Evolutionary conservation across 1,284 basidiomycete species (phyloP).

Genomic region (Fomitopsis schrenkii): DNA sequence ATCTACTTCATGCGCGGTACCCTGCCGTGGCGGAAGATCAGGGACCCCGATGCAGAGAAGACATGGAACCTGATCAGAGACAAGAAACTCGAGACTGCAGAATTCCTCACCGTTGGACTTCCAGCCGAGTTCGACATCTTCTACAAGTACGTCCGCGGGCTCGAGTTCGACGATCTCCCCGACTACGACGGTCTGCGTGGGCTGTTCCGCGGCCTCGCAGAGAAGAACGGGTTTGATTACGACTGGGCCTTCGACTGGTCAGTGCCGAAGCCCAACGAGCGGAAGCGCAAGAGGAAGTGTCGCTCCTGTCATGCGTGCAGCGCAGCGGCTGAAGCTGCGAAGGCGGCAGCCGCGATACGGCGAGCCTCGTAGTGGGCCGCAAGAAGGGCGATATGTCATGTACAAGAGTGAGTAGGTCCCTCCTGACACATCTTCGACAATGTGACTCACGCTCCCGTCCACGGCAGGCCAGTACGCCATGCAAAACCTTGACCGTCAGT

Average conservation of each 20-base stretch:
- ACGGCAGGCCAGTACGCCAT: not conserved
- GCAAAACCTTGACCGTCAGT: slow-evolving; percentile 1
- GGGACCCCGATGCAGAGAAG: slow-evolving; percentile 70
- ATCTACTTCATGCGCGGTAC: slow-evolving; percentile 91
- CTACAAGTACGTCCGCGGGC: slow-evolving; percentile 80
- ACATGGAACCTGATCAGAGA: slow-evolving; percentile 78
- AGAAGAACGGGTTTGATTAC: slow-evolving; percentile 25
- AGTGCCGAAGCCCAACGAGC: slow-evolving; percentile 15
- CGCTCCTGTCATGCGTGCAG: slow-evolving; percentile 20
- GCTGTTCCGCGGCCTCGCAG: slow-evolving; percentile 63
- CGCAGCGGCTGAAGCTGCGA: slow-evolving; percentile 17
- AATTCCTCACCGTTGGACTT: slow-evolving; percentile 75
- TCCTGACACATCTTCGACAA: too few relatives aligned
- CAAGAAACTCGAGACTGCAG: slow-evolving; percentile 58
- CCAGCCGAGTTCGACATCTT: slow-evolving; percentile 88
- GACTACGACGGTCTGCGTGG: slow-evolving; percentile 86
- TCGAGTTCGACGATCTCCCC: slow-evolving; percentile 87
- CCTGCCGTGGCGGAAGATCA: slow-evolving; percentile 87
- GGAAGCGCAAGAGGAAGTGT: slow-evolving; percentile 18
- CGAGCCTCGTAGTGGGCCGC: not conserved
- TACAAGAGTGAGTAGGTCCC: not conserved
- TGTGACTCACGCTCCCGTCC: not conserved
- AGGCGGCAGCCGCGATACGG: slow-evolving; percentile 7
- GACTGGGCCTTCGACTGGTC: slow-evolving; percentile 30
- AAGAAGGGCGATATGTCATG: not conserved